Base-by-base conservation (phyloP, 352 stramenopile genomes). In the Globisporangium solare region DNA sequence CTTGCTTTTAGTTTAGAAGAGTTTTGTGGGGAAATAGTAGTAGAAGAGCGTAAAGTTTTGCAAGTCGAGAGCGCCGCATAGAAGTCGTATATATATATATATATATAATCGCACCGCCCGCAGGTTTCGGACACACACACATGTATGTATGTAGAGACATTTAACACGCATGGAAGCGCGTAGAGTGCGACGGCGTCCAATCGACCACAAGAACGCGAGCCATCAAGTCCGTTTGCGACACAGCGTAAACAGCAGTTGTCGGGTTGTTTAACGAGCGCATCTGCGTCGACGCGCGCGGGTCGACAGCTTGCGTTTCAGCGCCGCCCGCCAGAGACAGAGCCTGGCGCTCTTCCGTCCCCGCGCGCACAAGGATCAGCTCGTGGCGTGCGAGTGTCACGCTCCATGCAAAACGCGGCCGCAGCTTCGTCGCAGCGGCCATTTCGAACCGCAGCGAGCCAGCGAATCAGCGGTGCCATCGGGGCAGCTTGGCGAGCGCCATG, bases 81-180 rank as follows among this genome's bases (percentile, higher is more conserved):
- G 32, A 13, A 24, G 39, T 57, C 18, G 18, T 43, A 41, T 17
- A 45, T 18, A n/a, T n/a, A 37, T 35, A 39, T 48, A 57, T 47
- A 49, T 57, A n/a, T 14, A 35, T 18, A n/a, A 43, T 21, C 13
- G 22, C 47, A 14, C 2, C 27, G 10, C 6, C 27, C 27, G 6
- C 27, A 35, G 27, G 10, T 35, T 35, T 35, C 10, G 27, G 27
- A 35, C 27, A 35, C 24, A 27, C 24, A 27, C 24, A 27, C n/a
- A n/a, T n/a, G n/a, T n/a, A n/a, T n/a, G n/a, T n/a, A n/a, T n/a
- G n/a, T n/a, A n/a, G n/a, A n/a, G n/a, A n/a, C n/a, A n/a, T n/a
- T n/a, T n/a, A n/a, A n/a, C n/a, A n/a, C n/a, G n/a, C n/a, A n/a
- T n/a, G n/a, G n/a, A n/a, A n/a, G n/a, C n/a, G n/a, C n/a, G n/a